Percentiles rank a stretch among this genome's conserved stretches.
Conservation (phyloP, 139 green algal genomes). For the Chlorella sp. region DNA sequence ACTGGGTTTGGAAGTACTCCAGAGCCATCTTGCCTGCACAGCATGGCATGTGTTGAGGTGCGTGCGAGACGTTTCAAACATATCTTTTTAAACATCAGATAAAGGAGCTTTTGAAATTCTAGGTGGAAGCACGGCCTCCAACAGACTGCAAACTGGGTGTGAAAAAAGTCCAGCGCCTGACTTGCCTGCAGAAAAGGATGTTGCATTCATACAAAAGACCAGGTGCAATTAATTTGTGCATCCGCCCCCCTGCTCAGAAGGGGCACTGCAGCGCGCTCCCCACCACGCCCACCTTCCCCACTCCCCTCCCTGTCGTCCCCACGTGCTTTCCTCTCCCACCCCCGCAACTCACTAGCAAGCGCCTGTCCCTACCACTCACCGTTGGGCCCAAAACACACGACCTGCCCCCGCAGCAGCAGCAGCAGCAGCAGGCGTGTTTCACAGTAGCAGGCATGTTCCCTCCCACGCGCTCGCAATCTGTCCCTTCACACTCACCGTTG, state of each 20-base stretch:
- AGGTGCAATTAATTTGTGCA: no score
- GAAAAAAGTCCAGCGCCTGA: background rate
- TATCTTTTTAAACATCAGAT: background rate
- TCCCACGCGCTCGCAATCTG: no score
- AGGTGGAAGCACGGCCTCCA: background rate
- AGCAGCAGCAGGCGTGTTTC: no score
- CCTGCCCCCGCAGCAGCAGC: slow-evolving; percentile 35
- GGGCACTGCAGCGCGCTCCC: background rate
- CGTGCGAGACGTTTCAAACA: no score
- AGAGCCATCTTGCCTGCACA: slow-evolving; percentile 38
- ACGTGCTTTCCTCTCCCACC: slow-evolving; percentile 32
- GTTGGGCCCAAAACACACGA: slow-evolving; percentile 67
- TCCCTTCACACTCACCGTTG: slow-evolving; percentile 41
- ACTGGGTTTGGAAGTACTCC: slow-evolving; percentile 56
- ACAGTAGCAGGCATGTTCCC: no score
- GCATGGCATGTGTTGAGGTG: no score
- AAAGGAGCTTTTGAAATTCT: no score
- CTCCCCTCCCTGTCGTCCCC: background rate
- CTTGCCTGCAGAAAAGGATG: background rate
- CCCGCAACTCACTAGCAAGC: no score
- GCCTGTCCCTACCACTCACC: no score
- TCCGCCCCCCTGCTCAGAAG: background rate
- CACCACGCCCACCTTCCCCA: background rate
- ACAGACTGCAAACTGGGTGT: background rate
- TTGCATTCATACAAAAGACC: no score